Evolutionary conservation across 768 basidiomycete species (phyloP).

Genomic region (Mrakia frigida): DNA sequence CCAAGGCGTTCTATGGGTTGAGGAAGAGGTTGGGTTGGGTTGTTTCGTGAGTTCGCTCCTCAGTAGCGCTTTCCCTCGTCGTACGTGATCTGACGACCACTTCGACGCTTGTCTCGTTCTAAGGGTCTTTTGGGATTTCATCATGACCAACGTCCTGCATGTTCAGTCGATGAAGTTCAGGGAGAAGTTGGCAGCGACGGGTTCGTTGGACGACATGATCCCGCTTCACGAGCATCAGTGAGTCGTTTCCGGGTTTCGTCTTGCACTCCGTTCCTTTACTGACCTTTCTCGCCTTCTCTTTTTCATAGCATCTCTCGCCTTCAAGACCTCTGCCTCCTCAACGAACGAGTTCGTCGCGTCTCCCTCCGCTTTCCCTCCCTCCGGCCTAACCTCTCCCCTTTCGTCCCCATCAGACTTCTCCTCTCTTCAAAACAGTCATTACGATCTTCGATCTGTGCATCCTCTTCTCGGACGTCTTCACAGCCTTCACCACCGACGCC

Average conservation of each 20-base stretch:
- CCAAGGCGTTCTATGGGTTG: neutral
- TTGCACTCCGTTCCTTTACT: neutral
- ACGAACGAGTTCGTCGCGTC: neutral
- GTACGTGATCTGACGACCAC: neutral
- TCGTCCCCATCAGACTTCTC: neutral
- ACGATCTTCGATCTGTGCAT: neutral
- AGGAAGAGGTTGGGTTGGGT: constrained; percentile 35
- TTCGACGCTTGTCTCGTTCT: constrained; percentile 19
- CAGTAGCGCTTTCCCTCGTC: too few relatives aligned
- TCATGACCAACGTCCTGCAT: constrained; percentile 35
- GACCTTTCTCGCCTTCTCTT: neutral
- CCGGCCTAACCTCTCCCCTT: neutral
- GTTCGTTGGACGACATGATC: constrained; percentile 37
- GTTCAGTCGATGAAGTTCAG: constrained; percentile 30
- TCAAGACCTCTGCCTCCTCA: constrained; percentile 10
- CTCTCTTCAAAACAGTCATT: neutral
- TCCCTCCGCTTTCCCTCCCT: neutral
- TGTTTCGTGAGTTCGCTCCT: constrained; percentile 36
- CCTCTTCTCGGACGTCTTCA: constrained; percentile 15
- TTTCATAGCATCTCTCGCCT: neutral
- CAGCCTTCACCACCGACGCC: constrained; percentile 3
- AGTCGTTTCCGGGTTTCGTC: constrained; percentile 13
- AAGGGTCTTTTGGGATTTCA: constrained; percentile 33
- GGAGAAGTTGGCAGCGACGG: constrained; percentile 29
- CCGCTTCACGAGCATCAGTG: constrained; percentile 37